phyloP scores from a whole-genome alignment of 305 asterid species.

The Solanum hybrid region DNA sequence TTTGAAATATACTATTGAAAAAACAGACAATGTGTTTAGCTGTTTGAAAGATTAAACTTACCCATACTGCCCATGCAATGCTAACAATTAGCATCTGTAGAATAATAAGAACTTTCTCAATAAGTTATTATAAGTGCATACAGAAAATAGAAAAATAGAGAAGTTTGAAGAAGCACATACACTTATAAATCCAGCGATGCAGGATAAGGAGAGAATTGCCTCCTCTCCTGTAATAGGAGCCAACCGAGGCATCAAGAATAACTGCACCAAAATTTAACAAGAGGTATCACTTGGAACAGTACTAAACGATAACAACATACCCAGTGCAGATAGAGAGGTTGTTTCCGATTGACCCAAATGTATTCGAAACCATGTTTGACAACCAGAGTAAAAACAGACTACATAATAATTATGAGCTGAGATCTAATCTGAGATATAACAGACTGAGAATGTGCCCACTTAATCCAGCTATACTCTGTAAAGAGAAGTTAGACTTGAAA shows the following conservation, averaged over 20 bases:
- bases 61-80: slow-evolving; percentile 8
- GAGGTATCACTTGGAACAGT: neutral
- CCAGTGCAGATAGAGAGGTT: neutral
- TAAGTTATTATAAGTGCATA: neutral
- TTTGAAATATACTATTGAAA: neutral
- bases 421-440: neutral
- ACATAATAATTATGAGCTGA: neutral
- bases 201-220: neutral
- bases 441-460: neutral
- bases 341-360: neutral
- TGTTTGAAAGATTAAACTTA: neutral
- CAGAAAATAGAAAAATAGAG: neutral
- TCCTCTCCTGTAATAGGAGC: slow-evolving; percentile 6
- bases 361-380: neutral
- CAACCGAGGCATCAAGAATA: slow-evolving; percentile 1
- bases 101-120: neutral
- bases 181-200: neutral
- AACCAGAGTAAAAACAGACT: neutral
- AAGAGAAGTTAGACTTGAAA: neutral
- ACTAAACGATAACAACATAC: neutral
- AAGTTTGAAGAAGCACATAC: neutral
- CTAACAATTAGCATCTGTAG: slow-evolving; percentile 8
- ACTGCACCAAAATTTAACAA: neutral
- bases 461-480: neutral
- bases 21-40: neutral